phyloP scores from a whole-genome alignment of 441 rosid genomes.

The Hura crepitans region DNA sequence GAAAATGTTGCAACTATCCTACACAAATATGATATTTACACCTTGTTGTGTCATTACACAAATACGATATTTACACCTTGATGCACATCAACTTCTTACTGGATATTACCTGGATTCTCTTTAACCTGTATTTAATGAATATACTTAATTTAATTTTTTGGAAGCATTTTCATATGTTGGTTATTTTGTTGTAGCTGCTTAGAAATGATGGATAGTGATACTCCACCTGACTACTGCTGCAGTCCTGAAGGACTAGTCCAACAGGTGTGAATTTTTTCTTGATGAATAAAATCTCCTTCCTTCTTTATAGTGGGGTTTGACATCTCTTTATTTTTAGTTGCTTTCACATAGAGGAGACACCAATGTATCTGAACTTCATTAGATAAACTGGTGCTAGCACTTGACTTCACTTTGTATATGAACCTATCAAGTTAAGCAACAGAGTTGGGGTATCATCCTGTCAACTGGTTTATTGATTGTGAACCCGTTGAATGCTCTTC shows the following conservation, averaged over 20 bases:
- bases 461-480: neutral
- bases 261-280: slow-evolving; percentile 38
- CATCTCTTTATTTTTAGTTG: neutral
- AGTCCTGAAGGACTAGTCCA: slow-evolving; percentile 61
- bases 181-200: slow-evolving; percentile 16
- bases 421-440: slow-evolving; percentile 3
- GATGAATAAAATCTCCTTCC: slow-evolving; percentile 2
- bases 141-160: neutral
- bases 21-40: neutral
- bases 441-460: neutral
- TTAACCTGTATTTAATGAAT: neutral
- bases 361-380: neutral
- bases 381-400: neutral
- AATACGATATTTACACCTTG: neutral
- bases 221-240: slow-evolving; percentile 50
- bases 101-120: neutral
- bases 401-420: neutral
- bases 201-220: slow-evolving; percentile 29
- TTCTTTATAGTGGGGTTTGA: slow-evolving; percentile 2
- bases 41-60: no score
- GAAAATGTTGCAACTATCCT: neutral
- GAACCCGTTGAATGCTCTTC: neutral
- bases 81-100: neutral
- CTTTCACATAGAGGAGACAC: neutral
- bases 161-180: neutral